phyloP scores from a whole-genome alignment of 768 basidiomycete species.

The Lentinula guzmanii region DNA sequence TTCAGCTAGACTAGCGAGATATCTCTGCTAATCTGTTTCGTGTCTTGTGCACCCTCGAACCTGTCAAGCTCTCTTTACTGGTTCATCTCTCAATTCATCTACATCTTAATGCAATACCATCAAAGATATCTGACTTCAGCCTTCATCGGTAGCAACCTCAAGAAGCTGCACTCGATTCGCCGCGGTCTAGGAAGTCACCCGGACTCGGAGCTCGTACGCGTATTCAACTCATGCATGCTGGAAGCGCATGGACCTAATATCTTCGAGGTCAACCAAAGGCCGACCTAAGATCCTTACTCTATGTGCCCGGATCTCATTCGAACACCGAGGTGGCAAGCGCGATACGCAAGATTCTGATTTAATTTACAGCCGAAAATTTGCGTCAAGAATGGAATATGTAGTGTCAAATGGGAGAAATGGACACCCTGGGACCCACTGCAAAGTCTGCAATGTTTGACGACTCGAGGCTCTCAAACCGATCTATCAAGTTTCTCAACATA shows the following conservation, averaged over 20 bases:
- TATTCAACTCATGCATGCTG: neutral
- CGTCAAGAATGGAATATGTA: neutral
- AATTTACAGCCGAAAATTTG: neutral
- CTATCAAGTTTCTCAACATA: neutral
- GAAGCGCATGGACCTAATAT: neutral
- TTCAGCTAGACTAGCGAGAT: neutral
- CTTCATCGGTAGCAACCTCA: neutral
- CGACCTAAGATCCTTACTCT: too few species aligned
- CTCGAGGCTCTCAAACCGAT: neutral
- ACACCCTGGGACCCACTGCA: slow-evolving; percentile 1
- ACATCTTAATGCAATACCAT: neutral
- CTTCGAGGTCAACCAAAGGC: neutral
- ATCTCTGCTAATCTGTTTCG: too few species aligned
- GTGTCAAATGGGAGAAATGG: neutral
- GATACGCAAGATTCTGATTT: neutral
- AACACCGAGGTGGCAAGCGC: neutral
- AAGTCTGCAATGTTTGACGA: neutral
- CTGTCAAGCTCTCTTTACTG: neutral
- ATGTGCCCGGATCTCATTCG: neutral
- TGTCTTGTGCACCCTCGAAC: neutral
- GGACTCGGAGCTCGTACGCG: neutral
- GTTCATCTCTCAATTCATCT: neutral
- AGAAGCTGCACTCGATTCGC: neutral
- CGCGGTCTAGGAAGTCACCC: neutral
- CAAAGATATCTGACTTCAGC: neutral